Conservation (phyloP, 495 filamentous ascomycete genomes). For the Apodospora peruviana region DNA sequence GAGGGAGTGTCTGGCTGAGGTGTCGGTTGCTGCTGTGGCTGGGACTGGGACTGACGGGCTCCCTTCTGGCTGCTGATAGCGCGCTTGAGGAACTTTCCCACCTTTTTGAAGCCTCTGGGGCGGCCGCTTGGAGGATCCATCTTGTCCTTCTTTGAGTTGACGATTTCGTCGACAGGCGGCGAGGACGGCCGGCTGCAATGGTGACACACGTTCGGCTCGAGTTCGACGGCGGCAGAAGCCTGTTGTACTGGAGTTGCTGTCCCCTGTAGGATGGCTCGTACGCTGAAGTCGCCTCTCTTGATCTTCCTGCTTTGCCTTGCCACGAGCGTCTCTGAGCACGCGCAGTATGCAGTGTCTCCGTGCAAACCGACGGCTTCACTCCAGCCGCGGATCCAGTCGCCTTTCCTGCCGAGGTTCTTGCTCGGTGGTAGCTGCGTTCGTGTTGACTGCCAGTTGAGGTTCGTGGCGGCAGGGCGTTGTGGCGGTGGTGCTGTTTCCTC, state of each 20-base stretch:
- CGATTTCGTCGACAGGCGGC: conserved; percentile 3
- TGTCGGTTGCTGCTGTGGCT: not conserved
- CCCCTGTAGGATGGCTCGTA: conserved; percentile 12
- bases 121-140: not conserved
- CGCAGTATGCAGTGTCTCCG: conserved; percentile 23
- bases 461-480: not conserved
- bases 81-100: too few species aligned
- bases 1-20: not conserved
- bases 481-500: not conserved
- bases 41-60: not conserved
- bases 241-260: not conserved
- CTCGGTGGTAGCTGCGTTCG: conserved; percentile 23
- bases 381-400: conserved; percentile 31
- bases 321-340: conserved; percentile 17
- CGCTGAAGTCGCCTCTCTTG: conserved; percentile 11
- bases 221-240: not conserved
- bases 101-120: not conserved
- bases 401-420: conserved; percentile 22
- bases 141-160: not conserved
- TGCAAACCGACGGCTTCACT: conserved; percentile 19
- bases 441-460: conserved; percentile 19
- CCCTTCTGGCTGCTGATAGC: too few species aligned
- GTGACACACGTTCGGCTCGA: conserved; percentile 11
- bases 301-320: not conserved
- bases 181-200: conserved; percentile 17